A percentile compares a stretch with the other conserved stretches of the same genome.
Conservation (phyloP, 495 filamentous ascomycete genomes). For the Terfezia claveryi region DNA sequence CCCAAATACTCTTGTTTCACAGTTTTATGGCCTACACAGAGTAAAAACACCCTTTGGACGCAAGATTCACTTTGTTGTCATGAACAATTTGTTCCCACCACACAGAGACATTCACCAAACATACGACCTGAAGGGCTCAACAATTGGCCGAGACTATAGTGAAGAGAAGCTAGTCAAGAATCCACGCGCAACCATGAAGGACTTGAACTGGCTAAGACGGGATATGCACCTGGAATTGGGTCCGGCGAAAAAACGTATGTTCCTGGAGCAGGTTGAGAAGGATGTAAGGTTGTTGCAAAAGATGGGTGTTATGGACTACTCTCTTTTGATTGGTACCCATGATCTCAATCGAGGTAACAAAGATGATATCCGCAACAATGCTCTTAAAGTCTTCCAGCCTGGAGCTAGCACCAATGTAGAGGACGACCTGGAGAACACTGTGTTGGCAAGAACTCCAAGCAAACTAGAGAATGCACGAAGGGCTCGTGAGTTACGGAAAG, state of each 20-base stretch:
- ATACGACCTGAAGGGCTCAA: slow-evolving; percentile 95
- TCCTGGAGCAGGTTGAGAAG: slow-evolving; percentile 66
- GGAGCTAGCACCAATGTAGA: slow-evolving; percentile 45
- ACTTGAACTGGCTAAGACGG: slow-evolving; percentile 86
- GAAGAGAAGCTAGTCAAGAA: slow-evolving; percentile 77
- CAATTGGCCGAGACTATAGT: slow-evolving; percentile 70
- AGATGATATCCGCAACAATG: slow-evolving; percentile 87
- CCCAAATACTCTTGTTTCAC: slow-evolving; percentile 87
- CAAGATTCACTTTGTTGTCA: slow-evolving; percentile 98
- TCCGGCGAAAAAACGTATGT: slow-evolving; percentile 59
- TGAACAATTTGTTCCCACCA: slow-evolving; percentile 98
- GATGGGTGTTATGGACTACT: slow-evolving; percentile 97
- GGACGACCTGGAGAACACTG: slow-evolving; percentile 27
- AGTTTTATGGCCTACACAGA: slow-evolving; percentile 93
- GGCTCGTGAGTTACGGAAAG: slow-evolving; percentile 73
- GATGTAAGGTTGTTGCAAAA: slow-evolving; percentile 70
- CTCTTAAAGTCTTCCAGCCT: slow-evolving; percentile 83
- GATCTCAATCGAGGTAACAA: slow-evolving; percentile 76
- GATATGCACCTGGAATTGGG: slow-evolving; percentile 72
- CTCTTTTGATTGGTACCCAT: slow-evolving; percentile 82
- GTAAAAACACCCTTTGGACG: slow-evolving; percentile 97
- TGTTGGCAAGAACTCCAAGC: slow-evolving; percentile 76
- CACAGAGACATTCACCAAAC: slow-evolving; percentile 94
- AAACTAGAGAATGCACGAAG: slow-evolving; percentile 84
- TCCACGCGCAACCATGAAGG: slow-evolving; percentile 83